Percentiles rank a stretch among this genome's conserved stretches.
These are phyloP conservation scores for Nicotiana tabacum DNA, from an alignment of 257 asterid species.

Conservation along the genomic window DNA sequence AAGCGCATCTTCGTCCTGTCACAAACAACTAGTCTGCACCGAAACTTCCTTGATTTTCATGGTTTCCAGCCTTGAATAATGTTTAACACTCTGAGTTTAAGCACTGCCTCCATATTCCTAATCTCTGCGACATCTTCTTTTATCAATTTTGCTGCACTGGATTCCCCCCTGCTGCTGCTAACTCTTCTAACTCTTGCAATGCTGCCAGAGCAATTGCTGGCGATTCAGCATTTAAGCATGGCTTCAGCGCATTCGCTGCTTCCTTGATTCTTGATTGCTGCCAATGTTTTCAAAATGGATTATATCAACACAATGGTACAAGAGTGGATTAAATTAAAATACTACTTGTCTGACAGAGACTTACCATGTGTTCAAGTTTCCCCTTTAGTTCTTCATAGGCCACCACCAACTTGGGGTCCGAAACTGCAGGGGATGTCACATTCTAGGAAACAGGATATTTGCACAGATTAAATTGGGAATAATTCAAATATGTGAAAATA, in stretches of 20 bases:
- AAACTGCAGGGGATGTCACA: constrained; percentile 17
- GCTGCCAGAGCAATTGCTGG: constrained; percentile 38
- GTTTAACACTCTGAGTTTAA: background rate
- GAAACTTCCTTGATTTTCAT: background rate
- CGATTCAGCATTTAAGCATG: constrained; percentile 38
- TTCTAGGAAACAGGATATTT: constrained; percentile 28
- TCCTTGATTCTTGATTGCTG: constrained; percentile 61
- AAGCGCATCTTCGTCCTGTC: background rate
- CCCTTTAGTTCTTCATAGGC: constrained; percentile 48
- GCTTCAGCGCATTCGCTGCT: constrained; percentile 37
- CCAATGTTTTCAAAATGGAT: background rate
- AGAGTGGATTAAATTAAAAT: background rate
- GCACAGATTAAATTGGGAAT: constrained; percentile 6
- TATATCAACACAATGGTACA: background rate
- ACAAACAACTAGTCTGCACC: constrained; percentile 4
- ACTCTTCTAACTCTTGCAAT: constrained; percentile 55
- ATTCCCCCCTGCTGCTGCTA: constrained; percentile 17
- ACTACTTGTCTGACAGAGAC: constrained; percentile 8
- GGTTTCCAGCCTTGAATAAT: background rate
- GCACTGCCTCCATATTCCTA: background rate
- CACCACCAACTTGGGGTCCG: constrained; percentile 44
- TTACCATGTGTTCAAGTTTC: constrained; percentile 53
- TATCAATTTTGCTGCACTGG: constrained; percentile 2
- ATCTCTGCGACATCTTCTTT: background rate
- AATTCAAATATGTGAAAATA: constrained; percentile 1